Evolutionary conservation across 768 basidiomycete genomes (phyloP).

Genomic region (Termitomyces eurrhizus): DNA sequence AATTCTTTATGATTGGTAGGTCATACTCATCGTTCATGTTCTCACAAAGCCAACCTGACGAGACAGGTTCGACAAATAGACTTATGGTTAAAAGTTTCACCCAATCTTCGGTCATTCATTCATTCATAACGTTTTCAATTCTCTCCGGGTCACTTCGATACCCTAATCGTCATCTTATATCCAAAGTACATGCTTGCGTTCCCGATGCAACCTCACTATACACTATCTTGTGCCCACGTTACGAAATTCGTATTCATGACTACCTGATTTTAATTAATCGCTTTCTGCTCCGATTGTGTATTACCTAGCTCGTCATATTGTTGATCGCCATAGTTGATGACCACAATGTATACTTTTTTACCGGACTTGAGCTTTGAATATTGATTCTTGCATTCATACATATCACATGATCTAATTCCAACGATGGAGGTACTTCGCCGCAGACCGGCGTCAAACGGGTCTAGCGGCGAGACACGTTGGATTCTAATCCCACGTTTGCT

Average conservation of each 20-base stretch:
- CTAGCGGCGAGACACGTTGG: constrained; percentile 14
- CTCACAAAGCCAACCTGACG: not conserved
- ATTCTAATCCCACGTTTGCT: constrained; percentile 13
- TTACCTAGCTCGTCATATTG: constrained; percentile 29
- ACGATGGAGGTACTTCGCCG: not conserved
- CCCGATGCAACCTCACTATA: constrained; percentile 7
- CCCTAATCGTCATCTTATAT: constrained; percentile 19
- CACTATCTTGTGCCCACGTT: constrained; percentile 15
- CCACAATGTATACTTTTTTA: constrained; percentile 7
- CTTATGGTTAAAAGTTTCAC: constrained; percentile 7
- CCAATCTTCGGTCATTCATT: constrained; percentile 9
- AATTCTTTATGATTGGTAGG: constrained; percentile 19
- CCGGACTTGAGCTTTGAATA: not conserved
- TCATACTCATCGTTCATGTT: not conserved
- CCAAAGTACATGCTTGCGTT: constrained; percentile 14
- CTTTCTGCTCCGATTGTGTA: constrained; percentile 21
- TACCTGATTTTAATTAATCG: constrained; percentile 20
- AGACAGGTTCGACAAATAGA: constrained; percentile 12
- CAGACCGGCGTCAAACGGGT: not conserved
- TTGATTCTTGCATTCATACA: not conserved
- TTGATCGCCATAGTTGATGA: constrained; percentile 14
- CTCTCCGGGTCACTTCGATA: constrained; percentile 12
- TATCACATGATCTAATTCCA: constrained; percentile 15
- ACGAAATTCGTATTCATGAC: constrained; percentile 22
- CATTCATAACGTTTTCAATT: constrained; percentile 6